Base-by-base conservation (phyloP, 225 moss, liverwort and hornwort genomes). In the Bryoerythrophyllum caledonicum region DNA sequence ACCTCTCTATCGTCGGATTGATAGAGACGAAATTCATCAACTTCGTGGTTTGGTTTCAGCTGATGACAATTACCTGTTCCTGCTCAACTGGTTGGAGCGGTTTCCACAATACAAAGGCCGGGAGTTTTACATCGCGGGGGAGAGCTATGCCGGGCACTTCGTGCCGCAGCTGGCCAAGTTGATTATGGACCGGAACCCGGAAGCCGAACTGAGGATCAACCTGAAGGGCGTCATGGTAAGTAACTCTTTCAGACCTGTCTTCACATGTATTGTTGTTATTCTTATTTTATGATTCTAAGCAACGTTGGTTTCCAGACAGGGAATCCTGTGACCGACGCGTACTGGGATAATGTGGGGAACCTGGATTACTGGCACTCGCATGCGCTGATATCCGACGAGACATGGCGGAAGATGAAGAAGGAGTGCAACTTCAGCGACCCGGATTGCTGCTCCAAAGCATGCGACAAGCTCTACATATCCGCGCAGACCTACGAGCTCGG, bases 341-440 rank as follows among this genome's bases (percentile, higher is more conserved):
- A 70, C 63, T 80, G 84, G 76, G 95, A 95, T 68, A 70, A 74
- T 24, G 58, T 82, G 58, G 95, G 95, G 32, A 53, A 61, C 37
- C 21, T 88, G 21, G 95, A 95, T 63, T 95, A 88, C 76, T 84
- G 75, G 86, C 93, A 88, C 80, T 78, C 88, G 8, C 93, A 95
- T 65, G 91, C 95, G 64, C 57, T 91, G 77, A 91, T 95, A 27
- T 91, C 93, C 1, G 93, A 95, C 60, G 83, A 91, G 73, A 90
- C 89, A 7, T 91, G 88, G 74, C 54, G n/a, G 38, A 55, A 73
- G 11, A 75, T 91, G 59, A 79, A 79, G 52, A 60, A 52, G 26
- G 25, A 38, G 20, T 91, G 91, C 74, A 91, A 89, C 58, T 91
- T 86, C 79, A 82, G 71, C 49, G 74, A 84, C 77, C 81, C 83